Evolutionary conservation across 768 basidiomycete genomes (phyloP), one percentile per base, ranked within the genome.

Genomic region (Paxillus ammoniavirescens): DNA sequence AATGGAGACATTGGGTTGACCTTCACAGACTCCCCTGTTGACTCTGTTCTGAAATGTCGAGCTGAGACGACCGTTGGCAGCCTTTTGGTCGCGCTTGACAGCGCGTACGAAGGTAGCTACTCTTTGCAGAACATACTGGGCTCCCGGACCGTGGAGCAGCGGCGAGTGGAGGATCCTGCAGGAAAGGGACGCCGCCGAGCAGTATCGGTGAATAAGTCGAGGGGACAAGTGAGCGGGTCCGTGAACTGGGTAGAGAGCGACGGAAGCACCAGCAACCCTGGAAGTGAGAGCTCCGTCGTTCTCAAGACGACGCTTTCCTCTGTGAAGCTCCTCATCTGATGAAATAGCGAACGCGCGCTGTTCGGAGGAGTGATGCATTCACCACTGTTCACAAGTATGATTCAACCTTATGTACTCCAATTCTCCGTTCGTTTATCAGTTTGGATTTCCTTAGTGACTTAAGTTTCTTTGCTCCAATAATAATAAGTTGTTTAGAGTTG

Each of bases 91-190:
- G 45, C 50, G 37, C 66, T 78, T 4, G 69, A 73, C 45, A 48
- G 59, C 23, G 71, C 74, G 2, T 81, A 70, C 54, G 79, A 81
- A 52, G 79, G 79, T 31, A 51, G 47, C 7, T 77, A 77, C 62
- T 54, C 53, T n/a, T 49, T 75, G 31, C 44, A 47, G 30, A 70
- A 69, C 1, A 47, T 68, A 28, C 54, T 69, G 55, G 59, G 64
- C 14, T 12, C 47, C 0, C 59, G 56, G 15, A 10, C 23, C 8
- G 61, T 77, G 15, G 41, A 52, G 14, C 26, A 67, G 35, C 52
- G 26, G 23, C 33, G 55, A 14, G 65, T 61, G 13, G 70, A 68
- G 47, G 72, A 73, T 45, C 73, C 76, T 18, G 61, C 72, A 1
- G 69, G 73, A 23, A 63, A 55, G 18, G 71, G 65, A 7, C 72